These are phyloP conservation scores for Curvularia spicifera DNA, from an alignment of 2,329 filamentous ascomycete species.

Conservation along the genomic window DNA sequence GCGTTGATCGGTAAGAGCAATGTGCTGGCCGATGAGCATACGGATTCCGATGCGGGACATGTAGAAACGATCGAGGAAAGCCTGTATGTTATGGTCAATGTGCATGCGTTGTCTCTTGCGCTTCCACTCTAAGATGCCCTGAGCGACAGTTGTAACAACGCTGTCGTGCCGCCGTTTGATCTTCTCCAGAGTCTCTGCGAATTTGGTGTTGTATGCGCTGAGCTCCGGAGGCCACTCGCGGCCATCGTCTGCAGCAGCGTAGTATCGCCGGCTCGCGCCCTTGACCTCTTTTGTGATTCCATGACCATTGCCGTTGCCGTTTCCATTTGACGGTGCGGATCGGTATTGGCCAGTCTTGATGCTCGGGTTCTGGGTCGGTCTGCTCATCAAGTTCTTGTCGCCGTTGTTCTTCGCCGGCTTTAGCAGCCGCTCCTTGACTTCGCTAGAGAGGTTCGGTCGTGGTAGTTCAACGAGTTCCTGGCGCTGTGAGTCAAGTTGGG, in stretches of 20 bases:
- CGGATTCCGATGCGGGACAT: slow-evolving; percentile 99
- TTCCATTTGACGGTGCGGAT: slow-evolving; percentile 59
- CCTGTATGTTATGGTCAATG: slow-evolving; percentile 96
- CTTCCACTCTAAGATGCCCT: slow-evolving; percentile 98
- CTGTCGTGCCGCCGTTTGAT: slow-evolving; percentile 97
- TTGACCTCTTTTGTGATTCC: slow-evolving; percentile 57
- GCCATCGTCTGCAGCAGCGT: slow-evolving; percentile 86
- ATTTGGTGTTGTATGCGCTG: slow-evolving; percentile 90
- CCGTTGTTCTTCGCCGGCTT: slow-evolving; percentile 68
- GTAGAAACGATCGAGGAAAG: slow-evolving; percentile 98
- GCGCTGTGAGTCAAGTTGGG: slow-evolving; percentile 42
- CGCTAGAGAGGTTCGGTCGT: slow-evolving; percentile 75
- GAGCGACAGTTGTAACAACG: slow-evolving; percentile 96
- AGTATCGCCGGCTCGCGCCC: slow-evolving; percentile 73
- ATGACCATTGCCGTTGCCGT: slow-evolving; percentile 51
- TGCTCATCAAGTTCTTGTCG: slow-evolving; percentile 72
- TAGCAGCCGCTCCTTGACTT: slow-evolving; percentile 80
- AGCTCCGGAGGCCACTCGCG: slow-evolving; percentile 93
- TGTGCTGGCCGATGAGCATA: slow-evolving; percentile 99
- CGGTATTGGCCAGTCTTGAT: slow-evolving; percentile 82
- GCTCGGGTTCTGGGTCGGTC: slow-evolving; percentile 89
- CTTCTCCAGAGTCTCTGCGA: slow-evolving; percentile 84
- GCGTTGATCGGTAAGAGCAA: slow-evolving; percentile 92
- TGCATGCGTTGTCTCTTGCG: slow-evolving; percentile 95
- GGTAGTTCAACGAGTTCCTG: slow-evolving; percentile 91